These are phyloP conservation scores for Stephanodiscus minutulus DNA, from an alignment of 108 stramenopile genomes.

Conservation along the genomic window DNA sequence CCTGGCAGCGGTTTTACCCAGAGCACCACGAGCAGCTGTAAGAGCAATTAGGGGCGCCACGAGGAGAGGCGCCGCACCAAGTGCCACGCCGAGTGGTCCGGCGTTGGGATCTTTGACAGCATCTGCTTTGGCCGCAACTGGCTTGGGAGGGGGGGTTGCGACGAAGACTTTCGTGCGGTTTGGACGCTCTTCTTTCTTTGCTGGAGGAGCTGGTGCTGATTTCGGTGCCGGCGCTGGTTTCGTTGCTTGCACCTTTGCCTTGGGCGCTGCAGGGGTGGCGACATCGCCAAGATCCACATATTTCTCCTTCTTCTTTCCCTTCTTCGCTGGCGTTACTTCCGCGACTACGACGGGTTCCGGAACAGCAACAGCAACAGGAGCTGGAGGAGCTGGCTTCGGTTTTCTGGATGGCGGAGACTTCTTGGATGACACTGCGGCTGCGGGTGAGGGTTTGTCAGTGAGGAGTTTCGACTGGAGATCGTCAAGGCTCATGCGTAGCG, in stretches of 20 bases:
- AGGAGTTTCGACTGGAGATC: conserved; percentile 54
- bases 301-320: conserved; percentile 7
- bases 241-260: conserved; percentile 38
- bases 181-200: conserved; percentile 6
- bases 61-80: conserved; percentile 82
- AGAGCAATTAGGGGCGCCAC: conserved; percentile 67
- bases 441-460: conserved; percentile 17
- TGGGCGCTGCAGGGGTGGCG: conserved; percentile 28
- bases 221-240: conserved; percentile 41
- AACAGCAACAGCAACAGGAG: conserved; percentile 34
- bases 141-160: conserved; percentile 19
- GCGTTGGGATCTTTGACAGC: conserved; percentile 56
- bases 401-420: conserved; percentile 18
- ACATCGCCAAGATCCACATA: conserved; percentile 32
- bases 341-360: conserved; percentile 4
- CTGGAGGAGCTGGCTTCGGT: conserved; percentile 46
- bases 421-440: conserved; percentile 18
- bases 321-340: conserved; percentile 20
- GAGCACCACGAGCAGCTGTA: conserved; percentile 59
- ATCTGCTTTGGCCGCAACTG: conserved; percentile 21
- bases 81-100: conserved; percentile 66
- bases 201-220: conserved; percentile 12
- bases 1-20: conserved; percentile 60
- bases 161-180: conserved; percentile 22
- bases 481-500: conserved; percentile 45